phyloP scores from a whole-genome alignment of 495 filamentous ascomycete genomes.

The Aspergillus funiculosus region DNA sequence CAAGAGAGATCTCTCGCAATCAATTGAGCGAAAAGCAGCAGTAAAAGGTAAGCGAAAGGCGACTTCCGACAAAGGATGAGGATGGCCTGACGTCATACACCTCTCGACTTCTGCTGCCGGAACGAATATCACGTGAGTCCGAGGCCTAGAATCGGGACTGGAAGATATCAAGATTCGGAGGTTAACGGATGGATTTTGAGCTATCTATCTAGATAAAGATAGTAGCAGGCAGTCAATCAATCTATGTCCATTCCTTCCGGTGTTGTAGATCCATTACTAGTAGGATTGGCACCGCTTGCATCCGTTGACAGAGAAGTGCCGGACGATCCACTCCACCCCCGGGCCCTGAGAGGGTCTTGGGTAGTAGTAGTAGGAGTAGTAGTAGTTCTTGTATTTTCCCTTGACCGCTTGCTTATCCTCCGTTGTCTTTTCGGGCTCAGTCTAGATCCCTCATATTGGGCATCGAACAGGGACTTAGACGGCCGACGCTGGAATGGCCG shows the following conservation, averaged over 20 bases:
- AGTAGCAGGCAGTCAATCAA: slow-evolving; percentile 2
- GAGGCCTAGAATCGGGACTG: background rate
- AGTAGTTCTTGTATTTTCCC: background rate
- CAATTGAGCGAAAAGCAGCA: background rate
- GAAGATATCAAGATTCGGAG: background rate
- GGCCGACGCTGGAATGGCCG: background rate
- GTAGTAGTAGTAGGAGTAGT: background rate
- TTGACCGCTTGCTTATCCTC: slow-evolving; percentile 18
- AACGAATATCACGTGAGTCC: slow-evolving; percentile 6
- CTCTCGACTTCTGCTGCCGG: background rate
- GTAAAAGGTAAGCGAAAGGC: background rate
- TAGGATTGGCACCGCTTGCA: slow-evolving; percentile 4
- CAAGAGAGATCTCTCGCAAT: background rate
- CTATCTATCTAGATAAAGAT: too few relatives aligned
- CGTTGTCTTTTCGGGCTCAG: slow-evolving; percentile 28
- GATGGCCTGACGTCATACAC: slow-evolving; percentile 23
- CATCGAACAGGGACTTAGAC: slow-evolving; percentile 7
- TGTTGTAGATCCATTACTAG: slow-evolving; percentile 1
- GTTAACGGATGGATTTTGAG: background rate
- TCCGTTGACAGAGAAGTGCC: slow-evolving; percentile 18
- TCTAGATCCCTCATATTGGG: slow-evolving; percentile 7
- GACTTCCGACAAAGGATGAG: slow-evolving; percentile 11
- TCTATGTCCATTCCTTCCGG: slow-evolving; percentile 22
- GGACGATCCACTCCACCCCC: slow-evolving; percentile 17
- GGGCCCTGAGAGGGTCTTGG: slow-evolving; percentile 3